Base-by-base conservation (phyloP, 352 stramenopile species). In the Plasmopara muralis region DNA sequence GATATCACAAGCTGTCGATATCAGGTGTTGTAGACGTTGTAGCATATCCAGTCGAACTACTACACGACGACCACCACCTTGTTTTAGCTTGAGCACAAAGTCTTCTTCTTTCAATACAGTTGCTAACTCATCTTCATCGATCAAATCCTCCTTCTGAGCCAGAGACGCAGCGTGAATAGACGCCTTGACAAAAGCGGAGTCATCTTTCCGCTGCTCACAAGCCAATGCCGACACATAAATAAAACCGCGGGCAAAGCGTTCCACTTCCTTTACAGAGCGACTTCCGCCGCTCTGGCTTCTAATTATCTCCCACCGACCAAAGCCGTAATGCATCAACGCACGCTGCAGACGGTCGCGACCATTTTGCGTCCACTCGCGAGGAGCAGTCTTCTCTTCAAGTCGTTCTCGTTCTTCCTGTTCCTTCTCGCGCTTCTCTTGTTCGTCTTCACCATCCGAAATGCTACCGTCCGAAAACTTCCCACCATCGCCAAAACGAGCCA, bases 21-120 rank as follows among this genome's bases (percentile, higher is more conserved):
- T 55, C 8, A 93, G 61, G 0, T 73, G 64, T 20, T 86, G 74
- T 2, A 95, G 75, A 8, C 84, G 74, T 49, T 82, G 77, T 4
- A 95, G 62, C 82, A 95, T 95, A 48, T 95, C 84, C 18, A 95
- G 52, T 43, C 84, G 84, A 54, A 91, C 85, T 9, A 95, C 55
- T 8, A 95, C 74, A 37, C 84, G 80, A 10, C 82, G 78, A n/a
- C 76, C 84, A 6, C 82, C 84, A 49, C 84, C 83, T 42, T 95
- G 84, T 51, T 92, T 93, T 14, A 85, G 67, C 57, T 93, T 93
- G 7, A 86, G 55, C 40, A 93, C 74, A 45, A 95, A 95, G 31
- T 95, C 84, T 20, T 95, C 84, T 63, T 95, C 84, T 46, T 92
- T 88, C 2, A 95, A 50, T 18, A 95, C 83, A 4, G 74, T 9